Base-by-base conservation (phyloP, 768 basidiomycete genomes). In the Lactifluus pinguis region DNA sequence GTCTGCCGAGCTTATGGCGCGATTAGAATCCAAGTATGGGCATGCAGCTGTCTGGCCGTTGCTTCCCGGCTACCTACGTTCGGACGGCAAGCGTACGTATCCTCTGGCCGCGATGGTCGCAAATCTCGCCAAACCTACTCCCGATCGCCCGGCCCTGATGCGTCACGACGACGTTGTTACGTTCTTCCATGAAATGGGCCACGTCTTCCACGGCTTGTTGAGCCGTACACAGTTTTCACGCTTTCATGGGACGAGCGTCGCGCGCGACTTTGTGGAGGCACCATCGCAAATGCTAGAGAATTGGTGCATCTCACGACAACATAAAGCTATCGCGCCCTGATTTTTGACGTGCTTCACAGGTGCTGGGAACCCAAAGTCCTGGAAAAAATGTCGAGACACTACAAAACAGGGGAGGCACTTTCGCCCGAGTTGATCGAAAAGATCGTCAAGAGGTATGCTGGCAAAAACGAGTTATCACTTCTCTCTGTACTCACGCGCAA, bases 251-350 rank as follows among this genome's bases (percentile, higher is more conserved):
- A 92, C 88, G 36, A 80, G 82, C 30, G 86, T 89, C 29, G 86
- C 87, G 7, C 74, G 86, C 6, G 90, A 92, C 71, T 92, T 92
- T 63, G 91, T 92, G 10, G 91, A 94, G 72, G 92, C 92, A 3
- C 92, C 92, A 0, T 88, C 86, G 17, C 91, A 95, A 74, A 93
- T 93, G 92, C 76, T 93, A 62, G 92, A 95, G 73, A 91, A 93
- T 68, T 94, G 92, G 92, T 85, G 49, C 17, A 29, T 30, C 19
- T 42, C 14, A 21, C 45, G 10, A 53, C n/a, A 32, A 11, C 14
- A 11, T n/a, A 9, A 45, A 45, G 39, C 53, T 15, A 15, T 6
- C 11, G 47, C 36, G 15, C 39, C 36, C 62, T 44, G 50, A 53
- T 44, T 53, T 44, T 53, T 21, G 30, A 47, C 11, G 45, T 10